Evolutionary conservation across 257 asterid species (phyloP).

Genomic region (Petrea volubilis): DNA sequence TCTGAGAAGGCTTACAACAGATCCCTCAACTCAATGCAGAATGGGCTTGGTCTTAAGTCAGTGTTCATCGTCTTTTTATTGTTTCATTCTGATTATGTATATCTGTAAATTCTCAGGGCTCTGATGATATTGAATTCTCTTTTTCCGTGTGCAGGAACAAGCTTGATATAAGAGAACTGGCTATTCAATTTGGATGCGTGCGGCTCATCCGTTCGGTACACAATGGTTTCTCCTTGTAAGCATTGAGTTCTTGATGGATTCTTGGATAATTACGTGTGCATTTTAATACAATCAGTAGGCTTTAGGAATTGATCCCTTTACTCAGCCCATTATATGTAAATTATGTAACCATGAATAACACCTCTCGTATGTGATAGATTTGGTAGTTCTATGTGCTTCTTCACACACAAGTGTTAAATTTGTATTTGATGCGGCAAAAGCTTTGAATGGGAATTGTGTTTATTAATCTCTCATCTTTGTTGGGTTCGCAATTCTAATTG

Average conservation of each 20-base stretch:
- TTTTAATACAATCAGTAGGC: not conserved
- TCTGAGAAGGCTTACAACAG: slow-evolving; percentile 86
- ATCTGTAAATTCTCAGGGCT: not conserved
- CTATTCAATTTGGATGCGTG: slow-evolving; percentile 88
- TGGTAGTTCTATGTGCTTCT: not conserved
- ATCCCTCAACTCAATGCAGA: slow-evolving; percentile 91
- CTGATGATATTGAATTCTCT: not conserved
- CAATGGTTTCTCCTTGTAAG: slow-evolving; percentile 77
- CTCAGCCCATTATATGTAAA: not conserved
- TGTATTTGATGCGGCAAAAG: not conserved
- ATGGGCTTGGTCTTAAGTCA: slow-evolving; percentile 85
- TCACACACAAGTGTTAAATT: not conserved
- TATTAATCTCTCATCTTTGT: not conserved
- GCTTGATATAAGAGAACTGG: slow-evolving; percentile 86
- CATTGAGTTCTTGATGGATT: not conserved
- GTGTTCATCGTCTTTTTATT: slow-evolving; percentile 20
- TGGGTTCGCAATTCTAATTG: not conserved
- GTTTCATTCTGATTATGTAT: not conserved
- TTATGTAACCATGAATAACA: not conserved
- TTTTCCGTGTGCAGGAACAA: slow-evolving; percentile 51
- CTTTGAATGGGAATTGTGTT: not conserved
- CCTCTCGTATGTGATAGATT: not conserved
- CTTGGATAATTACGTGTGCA: not conserved
- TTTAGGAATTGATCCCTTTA: not conserved
- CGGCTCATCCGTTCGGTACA: slow-evolving; percentile 78